Conservation (phyloP, 306 rosid genomes). For the Prunus padus region DNA sequence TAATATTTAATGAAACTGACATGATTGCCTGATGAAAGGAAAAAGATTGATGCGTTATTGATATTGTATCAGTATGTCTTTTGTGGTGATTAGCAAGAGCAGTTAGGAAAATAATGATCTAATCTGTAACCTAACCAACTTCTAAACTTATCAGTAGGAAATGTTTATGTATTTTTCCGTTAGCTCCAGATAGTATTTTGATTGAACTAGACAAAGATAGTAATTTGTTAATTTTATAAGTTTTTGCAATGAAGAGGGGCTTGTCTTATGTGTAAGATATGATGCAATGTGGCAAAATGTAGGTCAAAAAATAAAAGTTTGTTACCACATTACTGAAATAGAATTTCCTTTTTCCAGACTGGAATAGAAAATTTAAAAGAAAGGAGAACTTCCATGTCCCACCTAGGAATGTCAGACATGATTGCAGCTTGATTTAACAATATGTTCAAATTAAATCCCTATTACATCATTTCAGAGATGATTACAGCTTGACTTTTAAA, state of each 20-base stretch:
- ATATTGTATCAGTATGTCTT: too few species aligned
- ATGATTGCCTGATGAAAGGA: too few species aligned
- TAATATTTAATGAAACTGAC: too few species aligned
- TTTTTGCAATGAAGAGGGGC: background rate
- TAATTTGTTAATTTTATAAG: background rate
- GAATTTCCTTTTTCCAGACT: background rate
- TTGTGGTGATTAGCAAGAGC: background rate
- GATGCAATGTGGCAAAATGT: background rate
- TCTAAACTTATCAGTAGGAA: background rate
- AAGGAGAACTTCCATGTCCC: background rate
- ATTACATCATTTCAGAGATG: background rate
- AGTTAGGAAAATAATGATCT: background rate
- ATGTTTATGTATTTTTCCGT: background rate
- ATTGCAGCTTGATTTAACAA: background rate
- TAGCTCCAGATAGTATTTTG: background rate
- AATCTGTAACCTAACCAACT: too few species aligned
- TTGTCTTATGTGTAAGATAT: background rate
- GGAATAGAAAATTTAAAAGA: background rate
- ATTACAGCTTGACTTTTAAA: too few species aligned
- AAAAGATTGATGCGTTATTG: too few species aligned
- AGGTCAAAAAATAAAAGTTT: too few species aligned
- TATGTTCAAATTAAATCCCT: background rate
- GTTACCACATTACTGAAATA: too few species aligned
- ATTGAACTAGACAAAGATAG: background rate
- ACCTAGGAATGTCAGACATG: background rate